Percentiles rank a stretch among this genome's conserved stretches.
phyloP scores from a whole-genome alignment of 2,329 filamentous ascomycete species.

The Fragosphaeria purpurea region DNA sequence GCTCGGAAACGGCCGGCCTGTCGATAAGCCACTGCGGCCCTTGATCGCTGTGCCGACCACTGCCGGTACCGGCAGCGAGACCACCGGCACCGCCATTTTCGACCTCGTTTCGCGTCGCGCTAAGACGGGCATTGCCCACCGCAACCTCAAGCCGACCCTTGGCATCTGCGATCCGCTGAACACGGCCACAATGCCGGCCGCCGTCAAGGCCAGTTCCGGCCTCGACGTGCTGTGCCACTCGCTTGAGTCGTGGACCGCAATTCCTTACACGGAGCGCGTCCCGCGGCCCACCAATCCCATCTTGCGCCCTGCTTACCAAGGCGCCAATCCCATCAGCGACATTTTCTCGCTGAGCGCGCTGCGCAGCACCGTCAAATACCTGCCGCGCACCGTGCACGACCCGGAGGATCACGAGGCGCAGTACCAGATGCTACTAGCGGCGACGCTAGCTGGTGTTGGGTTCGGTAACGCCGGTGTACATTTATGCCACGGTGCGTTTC shows the following conservation, averaged over 20 bases:
- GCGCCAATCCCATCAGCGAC: constrained; percentile 94
- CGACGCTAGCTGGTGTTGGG: constrained; percentile 86
- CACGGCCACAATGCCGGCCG: constrained; percentile 89
- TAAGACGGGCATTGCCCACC: constrained; percentile 92
- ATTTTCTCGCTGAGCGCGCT: constrained; percentile 90
- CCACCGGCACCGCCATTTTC: constrained; percentile 96
- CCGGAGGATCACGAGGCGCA: constrained; percentile 90
- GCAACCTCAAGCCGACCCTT: constrained; percentile 88
- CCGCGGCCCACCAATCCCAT: constrained; percentile 85
- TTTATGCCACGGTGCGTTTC: constrained; percentile 46
- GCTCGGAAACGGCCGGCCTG: constrained; percentile 70
- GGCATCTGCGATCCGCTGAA: constrained; percentile 82
- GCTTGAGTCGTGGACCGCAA: constrained; percentile 94
- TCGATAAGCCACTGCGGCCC: constrained; percentile 60
- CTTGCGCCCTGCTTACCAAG: constrained; percentile 86
- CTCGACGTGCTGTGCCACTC: constrained; percentile 93
- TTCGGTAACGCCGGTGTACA: constrained; percentile 98
- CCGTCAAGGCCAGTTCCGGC: constrained; percentile 84
- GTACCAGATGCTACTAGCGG: constrained; percentile 87
- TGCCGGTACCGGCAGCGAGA: constrained; percentile 83
- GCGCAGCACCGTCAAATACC: constrained; percentile 76
- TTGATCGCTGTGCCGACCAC: constrained; percentile 79
- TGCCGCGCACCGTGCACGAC: constrained; percentile 76
- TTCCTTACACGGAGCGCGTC: constrained; percentile 78
- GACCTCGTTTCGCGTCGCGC: constrained; percentile 81